Evolutionary conservation across 2,329 filamentous ascomycete species (phyloP).

Genomic region (Colletotrichum cuscutae): DNA sequence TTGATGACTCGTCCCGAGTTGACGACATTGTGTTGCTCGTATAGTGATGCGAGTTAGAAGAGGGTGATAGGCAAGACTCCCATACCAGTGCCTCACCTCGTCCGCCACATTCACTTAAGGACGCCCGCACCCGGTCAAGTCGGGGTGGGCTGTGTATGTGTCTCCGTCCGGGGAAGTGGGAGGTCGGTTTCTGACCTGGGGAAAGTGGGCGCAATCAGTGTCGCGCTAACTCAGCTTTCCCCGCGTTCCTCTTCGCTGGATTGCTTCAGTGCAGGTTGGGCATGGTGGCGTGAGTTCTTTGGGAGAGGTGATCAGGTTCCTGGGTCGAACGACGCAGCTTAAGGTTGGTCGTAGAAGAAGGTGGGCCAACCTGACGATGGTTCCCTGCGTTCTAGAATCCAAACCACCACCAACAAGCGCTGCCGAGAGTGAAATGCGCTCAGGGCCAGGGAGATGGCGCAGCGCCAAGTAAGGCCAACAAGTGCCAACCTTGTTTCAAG

Average conservation of each 20-base stretch:
- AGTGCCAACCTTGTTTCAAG: conserved; percentile 21
- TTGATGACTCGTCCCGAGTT: conserved; percentile 24
- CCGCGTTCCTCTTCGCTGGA: conserved; percentile 2
- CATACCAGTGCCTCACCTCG: not conserved
- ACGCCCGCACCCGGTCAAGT: conserved; percentile 8
- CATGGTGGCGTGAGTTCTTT: not conserved
- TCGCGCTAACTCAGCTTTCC: not conserved
- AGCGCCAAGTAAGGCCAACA: conserved; percentile 25
- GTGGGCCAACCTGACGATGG: not conserved
- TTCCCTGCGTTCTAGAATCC: conserved; percentile 13
- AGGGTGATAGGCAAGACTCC: not conserved
- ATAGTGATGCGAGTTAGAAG: not conserved
- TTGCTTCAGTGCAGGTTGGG: not conserved
- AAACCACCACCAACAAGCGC: not conserved
- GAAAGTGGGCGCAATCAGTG: not conserved
- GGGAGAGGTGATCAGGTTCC: not conserved
- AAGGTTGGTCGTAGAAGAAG: not conserved
- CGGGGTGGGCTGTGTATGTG: conserved; percentile 11
- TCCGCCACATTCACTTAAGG: not conserved
- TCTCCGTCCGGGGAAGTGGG: conserved; percentile 16
- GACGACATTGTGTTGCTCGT: not conserved
- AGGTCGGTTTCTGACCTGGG: not conserved
- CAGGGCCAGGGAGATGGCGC: conserved; percentile 21
- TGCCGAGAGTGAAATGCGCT: conserved; percentile 14
- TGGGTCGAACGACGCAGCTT: not conserved